phyloP scores from a whole-genome alignment of 2,329 filamentous ascomycete species.

The Dothistroma septosporum region DNA sequence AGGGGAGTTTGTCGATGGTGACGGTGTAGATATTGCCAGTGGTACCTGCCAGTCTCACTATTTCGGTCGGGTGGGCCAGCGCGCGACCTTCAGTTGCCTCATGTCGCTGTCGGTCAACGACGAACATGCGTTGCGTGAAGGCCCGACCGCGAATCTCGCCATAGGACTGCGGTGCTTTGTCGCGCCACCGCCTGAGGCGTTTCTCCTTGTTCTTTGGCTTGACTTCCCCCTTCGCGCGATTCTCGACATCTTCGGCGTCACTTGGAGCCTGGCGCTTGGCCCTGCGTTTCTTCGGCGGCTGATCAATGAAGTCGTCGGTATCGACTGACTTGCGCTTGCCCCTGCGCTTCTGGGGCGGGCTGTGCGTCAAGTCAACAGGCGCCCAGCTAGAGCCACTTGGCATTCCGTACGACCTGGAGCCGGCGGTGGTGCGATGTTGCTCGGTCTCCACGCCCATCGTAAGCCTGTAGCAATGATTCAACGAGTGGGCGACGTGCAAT shows the following conservation, averaged over 20 bases:
- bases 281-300: not conserved
- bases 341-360: not conserved
- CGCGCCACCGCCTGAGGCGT: constrained; percentile 25
- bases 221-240: constrained; percentile 14
- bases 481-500: not conserved
- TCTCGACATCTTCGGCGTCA: not conserved
- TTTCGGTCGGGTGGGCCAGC: constrained; percentile 46
- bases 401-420: not conserved
- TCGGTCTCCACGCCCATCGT: not conserved
- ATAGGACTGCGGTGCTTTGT: constrained; percentile 23
- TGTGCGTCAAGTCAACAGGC: not conserved
- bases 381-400: not conserved
- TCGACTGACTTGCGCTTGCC: not conserved
- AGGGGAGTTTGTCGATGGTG: constrained; percentile 49
- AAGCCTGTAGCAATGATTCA: not conserved
- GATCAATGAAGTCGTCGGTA: not conserved
- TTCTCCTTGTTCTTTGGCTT: constrained; percentile 25
- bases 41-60: constrained; percentile 55
- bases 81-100: constrained; percentile 3
- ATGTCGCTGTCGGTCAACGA: constrained; percentile 26
- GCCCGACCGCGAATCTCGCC: constrained; percentile 27
- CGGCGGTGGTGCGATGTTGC: not conserved
- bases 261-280: not conserved
- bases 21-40: constrained; percentile 62
- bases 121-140: constrained; percentile 33